Evolutionary conservation across 2,329 filamentous ascomycete genomes (phyloP), one percentile per base, ranked within the genome.

Genomic region (Colletotrichum sp.): DNA sequence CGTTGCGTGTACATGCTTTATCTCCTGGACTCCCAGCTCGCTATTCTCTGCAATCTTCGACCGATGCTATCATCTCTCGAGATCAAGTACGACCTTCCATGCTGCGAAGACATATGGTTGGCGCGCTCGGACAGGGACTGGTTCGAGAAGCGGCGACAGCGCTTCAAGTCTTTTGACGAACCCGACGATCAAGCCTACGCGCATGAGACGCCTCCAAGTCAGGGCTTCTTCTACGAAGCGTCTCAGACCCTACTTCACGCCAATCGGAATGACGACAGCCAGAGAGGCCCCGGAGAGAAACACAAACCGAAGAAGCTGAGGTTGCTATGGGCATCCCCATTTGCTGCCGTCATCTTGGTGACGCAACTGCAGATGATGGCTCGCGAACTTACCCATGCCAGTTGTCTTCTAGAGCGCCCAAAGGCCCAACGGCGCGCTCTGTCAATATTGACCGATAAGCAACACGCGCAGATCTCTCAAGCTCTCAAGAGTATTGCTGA

Each of bases 301-400:
- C 34, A 36, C 9, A 52, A 62, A 16, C 70, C 70, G 13, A 60
- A 24, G 28, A 72, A 72, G 16, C 52, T 72, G n/a, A 68, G 70
- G 6, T 36, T 72, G 10, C 36, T 72, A 6, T 72, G 70, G 70
- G 70, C 70, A 28, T 72, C 70, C 2, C 70, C 70, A 2, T 72
- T 72, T 6, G 63, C 70, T 12, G 70, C 70, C 16, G 70, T 72
- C 10, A 72, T 72, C 28, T 65, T 72, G 16, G 70, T 72, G 12
- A 72, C 70, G 15, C 70, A 72, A 18, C 34, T 72, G 4, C 70
- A 72, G 52, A 72, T 72, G 70, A 72, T 72, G 70, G 70, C 70
- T 4, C 63, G 64, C 7, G 64, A 72, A 16, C 63, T 72, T 6
- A 72, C 70, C 2, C 70, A 72, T 34, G 70, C 70, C 12, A 72